Evolutionary conservation across 2,329 filamentous ascomycete species (phyloP).

Genomic region (Decorospora gaudefroyi): DNA sequence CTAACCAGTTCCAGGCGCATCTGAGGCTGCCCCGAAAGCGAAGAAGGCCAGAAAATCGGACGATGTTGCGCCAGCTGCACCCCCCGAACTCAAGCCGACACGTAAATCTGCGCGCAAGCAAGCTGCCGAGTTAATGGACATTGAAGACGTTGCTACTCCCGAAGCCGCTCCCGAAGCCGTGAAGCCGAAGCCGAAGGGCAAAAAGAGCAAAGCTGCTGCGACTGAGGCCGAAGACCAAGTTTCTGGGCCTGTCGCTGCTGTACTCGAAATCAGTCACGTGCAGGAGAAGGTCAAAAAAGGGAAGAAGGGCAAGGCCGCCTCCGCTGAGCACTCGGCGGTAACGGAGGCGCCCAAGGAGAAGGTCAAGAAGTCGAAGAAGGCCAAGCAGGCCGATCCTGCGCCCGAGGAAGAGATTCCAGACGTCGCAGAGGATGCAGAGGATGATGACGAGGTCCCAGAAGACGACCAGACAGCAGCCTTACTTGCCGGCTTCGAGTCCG

Average conservation of each 20-base stretch:
- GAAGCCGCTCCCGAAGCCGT: conserved; percentile 17
- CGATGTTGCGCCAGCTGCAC: conserved; percentile 28
- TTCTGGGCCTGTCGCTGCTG: conserved; percentile 8
- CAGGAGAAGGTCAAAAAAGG: conserved; percentile 24
- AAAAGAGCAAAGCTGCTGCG: conserved; percentile 39
- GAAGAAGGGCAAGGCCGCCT: conserved; percentile 23
- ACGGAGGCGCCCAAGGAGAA: conserved; percentile 24
- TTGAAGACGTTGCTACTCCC: conserved; percentile 30
- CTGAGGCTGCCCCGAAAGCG: conserved; percentile 42
- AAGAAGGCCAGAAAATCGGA: conserved; percentile 49
- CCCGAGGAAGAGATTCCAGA: conserved; percentile 23
- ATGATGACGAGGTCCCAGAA: conserved; percentile 30
- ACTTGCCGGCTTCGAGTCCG: conserved; percentile 57
- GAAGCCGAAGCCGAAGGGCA: conserved; percentile 46
- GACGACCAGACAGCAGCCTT: conserved; percentile 58
- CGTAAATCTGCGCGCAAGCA: conserved; percentile 44
- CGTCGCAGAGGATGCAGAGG: conserved; percentile 14
- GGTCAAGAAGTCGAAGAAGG: conserved; percentile 31
- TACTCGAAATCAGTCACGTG: conserved; percentile 9
- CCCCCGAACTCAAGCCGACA: conserved; percentile 25
- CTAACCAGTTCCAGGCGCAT: conserved; percentile 37
- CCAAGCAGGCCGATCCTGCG: conserved; percentile 18
- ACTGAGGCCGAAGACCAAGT: conserved; percentile 13
- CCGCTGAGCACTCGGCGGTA: conserved; percentile 11
- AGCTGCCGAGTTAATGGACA: conserved; percentile 44